Conservation (phyloP, 169 alveolate species). For the Plasmodium blacklocki region DNA sequence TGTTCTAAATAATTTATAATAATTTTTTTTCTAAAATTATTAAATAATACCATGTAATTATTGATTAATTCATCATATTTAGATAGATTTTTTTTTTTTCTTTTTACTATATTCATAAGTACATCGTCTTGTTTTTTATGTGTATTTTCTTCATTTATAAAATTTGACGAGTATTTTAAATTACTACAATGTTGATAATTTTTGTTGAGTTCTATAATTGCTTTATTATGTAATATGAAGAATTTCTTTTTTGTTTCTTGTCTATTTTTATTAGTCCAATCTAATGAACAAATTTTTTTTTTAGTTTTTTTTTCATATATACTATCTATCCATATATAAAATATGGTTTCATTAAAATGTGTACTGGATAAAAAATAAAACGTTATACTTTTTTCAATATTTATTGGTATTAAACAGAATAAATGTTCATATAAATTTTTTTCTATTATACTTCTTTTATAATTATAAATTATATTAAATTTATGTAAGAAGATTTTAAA, state of each 20-base stretch:
- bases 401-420: conserved; percentile 23
- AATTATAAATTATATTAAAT: conserved; percentile 48
- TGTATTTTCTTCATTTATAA: not conserved
- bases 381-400: conserved; percentile 7
- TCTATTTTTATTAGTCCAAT: not conserved
- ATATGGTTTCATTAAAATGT: conserved; percentile 16
- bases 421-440: conserved; percentile 61
- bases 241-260: conserved; percentile 22
- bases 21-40: conserved; percentile 53
- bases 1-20: conserved; percentile 63
- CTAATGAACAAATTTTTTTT: conserved; percentile 12
- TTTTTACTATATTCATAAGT: conserved; percentile 4
- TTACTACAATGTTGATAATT: not conserved
- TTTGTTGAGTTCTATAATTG: not conserved
- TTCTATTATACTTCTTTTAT: conserved; percentile 36
- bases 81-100: conserved; percentile 40
- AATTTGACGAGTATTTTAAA: not conserved
- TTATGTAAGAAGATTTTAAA: conserved; percentile 57
- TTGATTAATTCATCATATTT: conserved; percentile 20
- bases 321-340: conserved; percentile 51
- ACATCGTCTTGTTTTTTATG: not conserved
- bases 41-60: conserved; percentile 34
- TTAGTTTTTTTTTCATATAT: conserved; percentile 5
- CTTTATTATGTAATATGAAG: conserved; percentile 48
- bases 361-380: conserved; percentile 25